These are phyloP conservation scores for Boletus subcaerulescens DNA, from an alignment of 768 basidiomycete genomes.

Conservation along the genomic window DNA sequence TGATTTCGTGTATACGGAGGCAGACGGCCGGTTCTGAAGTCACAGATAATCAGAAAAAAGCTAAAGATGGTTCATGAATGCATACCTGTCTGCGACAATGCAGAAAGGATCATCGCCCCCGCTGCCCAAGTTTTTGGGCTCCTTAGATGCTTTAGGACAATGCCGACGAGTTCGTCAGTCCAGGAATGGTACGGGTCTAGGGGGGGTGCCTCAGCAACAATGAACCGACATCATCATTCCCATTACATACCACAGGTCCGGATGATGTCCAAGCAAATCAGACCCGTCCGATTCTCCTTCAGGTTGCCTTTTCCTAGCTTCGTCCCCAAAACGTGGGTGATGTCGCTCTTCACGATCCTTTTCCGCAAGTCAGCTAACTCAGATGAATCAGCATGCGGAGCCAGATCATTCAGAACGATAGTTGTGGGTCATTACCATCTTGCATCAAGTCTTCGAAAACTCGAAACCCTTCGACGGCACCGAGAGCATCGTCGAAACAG, in stretches of 20 bases:
- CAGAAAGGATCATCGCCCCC: conserved; percentile 21
- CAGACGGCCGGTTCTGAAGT: neutral
- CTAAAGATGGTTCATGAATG: neutral
- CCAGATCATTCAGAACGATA: neutral
- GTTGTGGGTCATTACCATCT: conserved; percentile 5
- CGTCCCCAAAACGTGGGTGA: conserved; percentile 6
- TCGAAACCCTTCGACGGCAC: too few species aligned
- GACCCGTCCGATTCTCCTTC: conserved; percentile 12
- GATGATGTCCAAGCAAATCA: conserved; percentile 19
- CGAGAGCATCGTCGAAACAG: too few species aligned
- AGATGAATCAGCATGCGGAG: neutral
- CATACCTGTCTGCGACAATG: conserved; percentile 21
- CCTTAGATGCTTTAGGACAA: neutral
- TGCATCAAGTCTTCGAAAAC: too few species aligned
- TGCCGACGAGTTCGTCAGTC: conserved; percentile 3
- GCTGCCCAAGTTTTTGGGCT: conserved; percentile 15
- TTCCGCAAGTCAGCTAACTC: conserved; percentile 13
- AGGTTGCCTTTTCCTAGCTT: conserved; percentile 10
- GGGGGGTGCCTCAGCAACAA: neutral
- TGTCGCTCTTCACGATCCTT: conserved; percentile 6
- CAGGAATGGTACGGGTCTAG: conserved; percentile 6
- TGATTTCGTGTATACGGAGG: neutral
- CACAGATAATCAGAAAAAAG: neutral
- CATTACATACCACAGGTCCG: conserved; percentile 11
- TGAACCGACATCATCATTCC: neutral